Evolutionary conservation across 2,329 filamentous ascomycete genomes (phyloP), one percentile per base, ranked within the genome.

Genomic region (Aspergillus sp.): DNA sequence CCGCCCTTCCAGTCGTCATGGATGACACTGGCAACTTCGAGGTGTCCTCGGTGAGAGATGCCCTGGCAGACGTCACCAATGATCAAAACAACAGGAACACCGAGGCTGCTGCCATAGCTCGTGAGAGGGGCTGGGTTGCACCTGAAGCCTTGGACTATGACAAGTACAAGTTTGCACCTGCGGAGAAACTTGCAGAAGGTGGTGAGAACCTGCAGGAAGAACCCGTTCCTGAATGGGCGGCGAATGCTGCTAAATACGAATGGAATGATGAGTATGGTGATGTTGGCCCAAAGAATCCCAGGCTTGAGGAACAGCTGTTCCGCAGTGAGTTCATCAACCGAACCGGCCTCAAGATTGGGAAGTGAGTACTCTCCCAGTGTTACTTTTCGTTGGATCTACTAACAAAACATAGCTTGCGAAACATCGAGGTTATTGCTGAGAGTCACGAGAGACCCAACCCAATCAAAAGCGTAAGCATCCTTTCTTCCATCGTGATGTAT

Each of bases 221-320:
- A 19, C n/a, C 31, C 17, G 59, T 66, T n/a, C 68, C 69, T 14
- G 70, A 75, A 6, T 86, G 80, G 84, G 78, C 80, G 52, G 78
- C 79, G 39, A 83, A 84, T 55, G 87, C 86, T n/a, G 76, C 71
- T 0, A 80, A 89, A 44, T 98, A 98, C 66, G 85, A 93, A 68
- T 98, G 90, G 89, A 82, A 86, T 17, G 91, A 92, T 11, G 91
- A 96, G 3, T 90, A 83, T 64, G 95, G 93, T 2, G 93, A 98
- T 41, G 80, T 99, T 54, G 93, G 89, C 6, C 92, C 92, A 0
- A 80, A 79, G 50, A 83, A 87, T 53, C 78, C 82, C 0, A 83
- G 86, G 48, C 84, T 99, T 0, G 93, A 98, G 78, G 66, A 82
- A 7, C 79, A 88, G 65, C 84, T 99, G 6, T 99, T 96, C 55